Evolutionary conservation across 306 rosid species (phyloP), one percentile per base, ranked within the genome.

Genomic region (Trichosanthes truncata): DNA sequence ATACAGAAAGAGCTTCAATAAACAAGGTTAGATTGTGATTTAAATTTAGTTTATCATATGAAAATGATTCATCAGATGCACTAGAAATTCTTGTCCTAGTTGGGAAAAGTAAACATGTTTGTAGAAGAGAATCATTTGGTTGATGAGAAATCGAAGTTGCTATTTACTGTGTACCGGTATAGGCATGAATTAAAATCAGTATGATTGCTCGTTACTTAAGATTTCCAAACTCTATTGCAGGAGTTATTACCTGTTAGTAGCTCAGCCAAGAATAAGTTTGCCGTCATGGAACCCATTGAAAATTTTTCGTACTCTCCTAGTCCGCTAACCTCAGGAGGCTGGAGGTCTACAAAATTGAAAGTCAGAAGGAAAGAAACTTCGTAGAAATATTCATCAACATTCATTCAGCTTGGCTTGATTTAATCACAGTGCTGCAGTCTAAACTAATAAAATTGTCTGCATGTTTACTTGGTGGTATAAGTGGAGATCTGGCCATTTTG

Each of bases 311-410:
- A 85, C 78, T 41, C 66, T 60, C 87, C 87, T 57, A 80, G 52
- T 45, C 80, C 68, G 57, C 76, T 83, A 80, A 78, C 78, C 59
- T 77, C 87, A 48, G 89, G 84, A 79, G 90, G 86, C 77, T 86
- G 87, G 93, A 91, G 88, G 87, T 81, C 89, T 53, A 87, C 88
- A 82, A 91, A 88, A 87, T 83, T 90, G 23, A 92, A 91, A 96
- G 94, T 88, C 43, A 74, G 85, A 80, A 62, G 78, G 57, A 69
- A 79, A 41, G 45, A n/a, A 51, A 45, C 40, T 38, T 45, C 72
- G 11, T 53, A 49, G 67, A 55, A 76, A 40, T 51, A 35, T 40
- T 76, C 66, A 25, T 46, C 36, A 35, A 76, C 25, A 76, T 20
- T 63, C 76, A 21, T 81, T 81, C 18, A 81, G 66, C 55, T 35